Percentiles rank a stretch among this genome's conserved stretches.
These are phyloP conservation scores for Pyrenula massariospora DNA, from an alignment of 495 filamentous ascomycete species.

Conservation along the genomic window DNA sequence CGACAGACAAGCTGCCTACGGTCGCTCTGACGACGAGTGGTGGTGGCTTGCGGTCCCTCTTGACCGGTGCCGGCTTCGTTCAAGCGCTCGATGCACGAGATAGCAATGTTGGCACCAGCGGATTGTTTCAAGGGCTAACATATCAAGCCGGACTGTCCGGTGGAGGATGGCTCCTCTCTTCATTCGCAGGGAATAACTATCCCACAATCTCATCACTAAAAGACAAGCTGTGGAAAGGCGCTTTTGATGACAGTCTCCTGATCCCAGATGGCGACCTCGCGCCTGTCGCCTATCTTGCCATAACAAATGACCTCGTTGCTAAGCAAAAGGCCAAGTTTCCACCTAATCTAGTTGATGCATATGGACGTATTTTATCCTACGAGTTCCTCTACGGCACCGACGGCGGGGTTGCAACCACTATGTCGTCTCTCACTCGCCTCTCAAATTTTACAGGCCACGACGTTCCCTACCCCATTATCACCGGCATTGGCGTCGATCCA, in stretches of 20 bases:
- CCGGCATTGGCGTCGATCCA: conserved; percentile 16
- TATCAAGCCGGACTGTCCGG: conserved; percentile 35
- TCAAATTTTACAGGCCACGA: conserved; percentile 22
- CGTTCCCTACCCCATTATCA: conserved; percentile 35
- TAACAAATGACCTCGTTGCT: conserved; percentile 19
- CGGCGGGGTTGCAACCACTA: conserved; percentile 22
- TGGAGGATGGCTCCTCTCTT: conserved; percentile 32
- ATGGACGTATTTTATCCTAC: conserved; percentile 25
- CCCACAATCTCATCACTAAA: conserved; percentile 25
- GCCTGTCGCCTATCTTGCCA: conserved; percentile 11
- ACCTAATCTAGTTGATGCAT: conserved; percentile 29
- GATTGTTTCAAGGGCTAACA: conserved; percentile 31
- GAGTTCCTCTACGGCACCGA: conserved; percentile 19
- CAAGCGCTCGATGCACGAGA: conserved; percentile 29
- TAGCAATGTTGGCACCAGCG: conserved; percentile 19
- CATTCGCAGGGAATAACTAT: conserved; percentile 29
- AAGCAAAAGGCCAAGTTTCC: conserved; percentile 28
- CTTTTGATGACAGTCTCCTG: conserved; percentile 20
- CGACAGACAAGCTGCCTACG: conserved; percentile 12
- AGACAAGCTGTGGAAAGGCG: conserved; percentile 22
- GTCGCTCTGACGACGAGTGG: conserved; percentile 30
- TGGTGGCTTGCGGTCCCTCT: conserved; percentile 31
- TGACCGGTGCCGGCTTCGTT: conserved; percentile 32
- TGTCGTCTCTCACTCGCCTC: conserved; percentile 18
- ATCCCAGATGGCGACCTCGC: conserved; percentile 10